Base-by-base conservation (phyloP, 1,284 basidiomycete genomes). In the Taiwanofungus camphoratus region DNA sequence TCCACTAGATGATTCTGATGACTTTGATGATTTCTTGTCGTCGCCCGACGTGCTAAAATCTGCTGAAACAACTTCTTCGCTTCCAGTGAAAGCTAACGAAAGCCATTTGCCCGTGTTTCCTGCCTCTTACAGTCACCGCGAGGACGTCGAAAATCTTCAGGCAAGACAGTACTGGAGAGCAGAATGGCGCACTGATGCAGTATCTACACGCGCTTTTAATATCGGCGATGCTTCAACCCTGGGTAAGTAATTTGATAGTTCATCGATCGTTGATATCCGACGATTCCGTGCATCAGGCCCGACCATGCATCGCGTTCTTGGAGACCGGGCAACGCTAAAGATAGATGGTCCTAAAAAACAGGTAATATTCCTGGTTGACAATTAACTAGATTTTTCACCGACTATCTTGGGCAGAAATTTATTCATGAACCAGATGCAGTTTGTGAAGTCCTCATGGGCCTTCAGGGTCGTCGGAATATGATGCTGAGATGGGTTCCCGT, bases 341-440 rank as follows among this genome's bases (percentile, higher is more conserved):
- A 52, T 64, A 19, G 53, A 58, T 33, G 58, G 57, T 26, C 63
- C 54, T 15, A 51, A 57, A 29, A 58, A 58, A 51, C 61, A 67
- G 56, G 69, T 68, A 49, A 45, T 46, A 38, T 16, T 13, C 13
- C 9, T 16, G 5, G 16, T 22, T 13, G 5, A 11, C 5, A 9
- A n/a, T n/a, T 7, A 8, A 9, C 31, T 16, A 12, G 31, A 9
- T 9, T 27, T 9, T 33, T 18, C n/a, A n/a, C n/a, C 31, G 31
- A 33, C 7, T 39, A 31, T 3, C 27, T 36, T 12, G 16, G 18
- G 4, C 52, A 87, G 81, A 74, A 60, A 61, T 82, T 82, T 45
- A 82, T 88, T 23, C 61, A 79, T 41, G 87, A 90, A 62, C 71
- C 78, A 36, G 79, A 88, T 49, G 77, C 79, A 27, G 79, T 86